Conservation (phyloP, 371 early-diverging fungal species). For the Mortierella sp. region DNA sequence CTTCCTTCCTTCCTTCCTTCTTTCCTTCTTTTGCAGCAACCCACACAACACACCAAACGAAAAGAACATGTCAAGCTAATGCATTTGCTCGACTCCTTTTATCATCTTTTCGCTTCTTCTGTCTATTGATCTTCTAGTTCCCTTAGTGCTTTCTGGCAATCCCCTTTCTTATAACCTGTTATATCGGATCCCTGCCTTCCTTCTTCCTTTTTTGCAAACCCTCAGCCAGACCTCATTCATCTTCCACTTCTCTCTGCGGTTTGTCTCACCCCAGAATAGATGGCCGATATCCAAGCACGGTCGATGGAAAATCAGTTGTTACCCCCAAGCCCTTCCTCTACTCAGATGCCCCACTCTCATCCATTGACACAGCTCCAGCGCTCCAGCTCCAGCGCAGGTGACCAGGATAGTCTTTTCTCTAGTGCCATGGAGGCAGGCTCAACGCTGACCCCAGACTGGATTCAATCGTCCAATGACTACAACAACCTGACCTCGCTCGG, state of each 20-base stretch:
- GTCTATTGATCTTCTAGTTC: conserved; percentile 1
- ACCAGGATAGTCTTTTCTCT: conserved; percentile 28
- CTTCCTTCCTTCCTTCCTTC: not conserved
- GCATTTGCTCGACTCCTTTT: not conserved
- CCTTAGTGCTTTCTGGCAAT: conserved; percentile 5
- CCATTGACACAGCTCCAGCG: conserved; percentile 31
- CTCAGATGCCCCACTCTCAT: conserved; percentile 27
- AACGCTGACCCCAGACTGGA: conserved; percentile 43
- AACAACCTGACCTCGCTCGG: conserved; percentile 50
- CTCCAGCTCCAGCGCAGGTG: conserved; percentile 23
- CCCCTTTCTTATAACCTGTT: not conserved
- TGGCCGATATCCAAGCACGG: conserved; percentile 42
- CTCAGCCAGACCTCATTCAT: not conserved
- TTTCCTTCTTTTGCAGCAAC: not conserved
- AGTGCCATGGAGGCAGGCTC: conserved; percentile 25
- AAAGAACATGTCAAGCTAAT: conserved; percentile 4
- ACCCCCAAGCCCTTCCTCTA: conserved; percentile 29
- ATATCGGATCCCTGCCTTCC: not conserved
- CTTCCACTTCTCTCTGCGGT: not conserved
- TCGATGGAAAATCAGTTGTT: conserved; percentile 34
- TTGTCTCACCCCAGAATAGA: conserved; percentile 1
- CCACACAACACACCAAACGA: not conserved
- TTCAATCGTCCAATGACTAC: conserved; percentile 31
- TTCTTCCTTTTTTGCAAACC: not conserved
- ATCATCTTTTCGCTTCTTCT: not conserved